Base-by-base conservation (phyloP, 441 rosid species). In the Gossypium laxum region DNA sequence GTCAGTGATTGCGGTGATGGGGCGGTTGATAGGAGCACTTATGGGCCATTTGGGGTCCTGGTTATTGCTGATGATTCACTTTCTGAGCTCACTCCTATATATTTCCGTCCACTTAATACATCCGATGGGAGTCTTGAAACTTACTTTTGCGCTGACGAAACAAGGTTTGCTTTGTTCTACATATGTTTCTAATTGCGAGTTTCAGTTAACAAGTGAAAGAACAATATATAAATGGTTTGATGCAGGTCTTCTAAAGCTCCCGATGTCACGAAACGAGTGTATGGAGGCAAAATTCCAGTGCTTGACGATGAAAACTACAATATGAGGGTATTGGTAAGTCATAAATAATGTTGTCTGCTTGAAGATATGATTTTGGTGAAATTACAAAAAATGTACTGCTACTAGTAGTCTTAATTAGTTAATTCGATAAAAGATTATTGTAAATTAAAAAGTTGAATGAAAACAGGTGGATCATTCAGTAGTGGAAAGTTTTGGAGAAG, bases 381-480 rank as follows among this genome's bases (percentile, higher is more conserved):
- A 30, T 30, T 30, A 30, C 34, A 30, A 30, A 30, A 30, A 30
- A 4, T 30, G 34, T 30, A 30, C 34, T 30, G 34, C 34, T 30
- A 30, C 34, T 30, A 30, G 48, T 32, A 50, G 21, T 15, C 19
- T 50, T 50, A 4, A 12, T 34, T 6, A 54, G 11, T 7, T 18
- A n/a, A 61, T 4, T 4, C 17, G 24, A 61, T 32, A 0, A 26
- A 58, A 28, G 30, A 24, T 47, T 51, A 7, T 30, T 10, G 3
- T 15, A 5, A 0, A 12, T 3, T 17, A 12, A 50, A 54, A 17
- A 7, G 50, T 24, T 32, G 50, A 61, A 52, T 52, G 57, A 52
- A 17, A 5, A 30, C 73, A 88, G 96, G 88, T 90, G 60, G 97
- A 91, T 80, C 96, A 89, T 81, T 91, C 97, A 6, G 86, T 89